Conservation (phyloP, 306 rosid species). For the Carpinus viminea region DNA sequence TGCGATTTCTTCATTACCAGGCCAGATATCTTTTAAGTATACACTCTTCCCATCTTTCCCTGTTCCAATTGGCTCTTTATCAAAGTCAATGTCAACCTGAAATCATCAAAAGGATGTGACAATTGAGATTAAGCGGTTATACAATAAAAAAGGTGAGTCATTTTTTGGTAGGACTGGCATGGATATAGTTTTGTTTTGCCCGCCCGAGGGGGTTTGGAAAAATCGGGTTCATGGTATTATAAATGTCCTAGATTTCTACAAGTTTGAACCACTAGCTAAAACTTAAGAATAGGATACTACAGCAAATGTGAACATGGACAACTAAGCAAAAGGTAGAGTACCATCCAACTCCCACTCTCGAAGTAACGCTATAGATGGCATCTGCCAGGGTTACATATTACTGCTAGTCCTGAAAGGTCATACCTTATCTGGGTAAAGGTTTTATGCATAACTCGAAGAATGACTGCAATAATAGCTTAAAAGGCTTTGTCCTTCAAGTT, state of each 20-base stretch:
- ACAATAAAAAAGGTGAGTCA: background rate
- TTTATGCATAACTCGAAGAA: background rate
- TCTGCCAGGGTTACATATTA: background rate
- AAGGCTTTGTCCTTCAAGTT: too few species aligned
- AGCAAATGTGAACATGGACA: background rate
- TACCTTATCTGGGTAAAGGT: background rate
- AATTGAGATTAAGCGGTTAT: background rate
- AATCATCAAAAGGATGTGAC: slow-evolving; percentile 1
- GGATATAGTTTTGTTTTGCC: background rate
- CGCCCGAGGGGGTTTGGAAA: too few species aligned
- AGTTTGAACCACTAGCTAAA: background rate
- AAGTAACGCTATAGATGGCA: background rate
- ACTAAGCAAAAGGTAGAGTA: background rate
- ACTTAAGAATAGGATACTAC: background rate
- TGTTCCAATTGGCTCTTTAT: slow-evolving; percentile 42
- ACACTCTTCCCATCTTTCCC: slow-evolving; percentile 42
- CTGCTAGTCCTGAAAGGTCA: background rate
- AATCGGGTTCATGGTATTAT: background rate
- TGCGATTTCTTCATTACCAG: slow-evolving; percentile 46
- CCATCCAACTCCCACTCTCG: background rate
- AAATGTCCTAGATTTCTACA: background rate
- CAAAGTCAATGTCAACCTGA: slow-evolving; percentile 52
- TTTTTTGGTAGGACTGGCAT: background rate
- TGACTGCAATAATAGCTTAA: background rate
- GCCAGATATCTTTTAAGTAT: slow-evolving; percentile 50